Conservation (phyloP, 108 stramenopile species). For the Chaetoceros tenuissimus region DNA sequence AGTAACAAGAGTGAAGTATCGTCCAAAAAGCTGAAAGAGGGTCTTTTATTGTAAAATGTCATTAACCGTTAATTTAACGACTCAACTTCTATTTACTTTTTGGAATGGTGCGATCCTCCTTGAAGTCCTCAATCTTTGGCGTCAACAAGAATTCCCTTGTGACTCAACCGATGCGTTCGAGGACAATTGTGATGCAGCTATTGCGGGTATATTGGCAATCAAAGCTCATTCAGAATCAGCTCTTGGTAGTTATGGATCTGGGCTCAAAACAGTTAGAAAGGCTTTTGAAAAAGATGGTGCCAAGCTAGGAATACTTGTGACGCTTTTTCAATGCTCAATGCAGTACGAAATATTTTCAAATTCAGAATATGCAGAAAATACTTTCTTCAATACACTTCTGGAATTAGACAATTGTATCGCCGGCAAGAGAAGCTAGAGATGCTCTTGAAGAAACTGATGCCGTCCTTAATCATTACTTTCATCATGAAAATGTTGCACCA, state of each 20-base stretch:
- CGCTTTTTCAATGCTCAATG: neutral
- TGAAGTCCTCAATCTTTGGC: neutral
- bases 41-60: no score
- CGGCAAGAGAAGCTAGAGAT: constrained; percentile 35
- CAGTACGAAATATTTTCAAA: neutral
- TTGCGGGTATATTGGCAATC: neutral
- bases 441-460: constrained; percentile 67
- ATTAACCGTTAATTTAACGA: no score
- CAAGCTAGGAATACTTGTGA: neutral
- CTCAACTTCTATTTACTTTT: no score
- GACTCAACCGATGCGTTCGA: neutral
- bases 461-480: constrained; percentile 49
- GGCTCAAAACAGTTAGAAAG: neutral
- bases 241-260: neutral
- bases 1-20: no score
- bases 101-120: neutral
- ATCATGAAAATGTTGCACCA: constrained; percentile 34
- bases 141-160: neutral
- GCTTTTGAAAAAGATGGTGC: neutral
- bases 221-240: neutral
- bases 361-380: neutral
- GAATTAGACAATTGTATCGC: constrained; percentile 6
- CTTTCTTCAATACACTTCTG: neutral
- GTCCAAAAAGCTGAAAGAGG: no score
- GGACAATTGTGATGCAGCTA: neutral